These are phyloP conservation scores for Microsporum audouinii DNA, from an alignment of 2,329 filamentous ascomycete genomes.

Conservation along the genomic window DNA sequence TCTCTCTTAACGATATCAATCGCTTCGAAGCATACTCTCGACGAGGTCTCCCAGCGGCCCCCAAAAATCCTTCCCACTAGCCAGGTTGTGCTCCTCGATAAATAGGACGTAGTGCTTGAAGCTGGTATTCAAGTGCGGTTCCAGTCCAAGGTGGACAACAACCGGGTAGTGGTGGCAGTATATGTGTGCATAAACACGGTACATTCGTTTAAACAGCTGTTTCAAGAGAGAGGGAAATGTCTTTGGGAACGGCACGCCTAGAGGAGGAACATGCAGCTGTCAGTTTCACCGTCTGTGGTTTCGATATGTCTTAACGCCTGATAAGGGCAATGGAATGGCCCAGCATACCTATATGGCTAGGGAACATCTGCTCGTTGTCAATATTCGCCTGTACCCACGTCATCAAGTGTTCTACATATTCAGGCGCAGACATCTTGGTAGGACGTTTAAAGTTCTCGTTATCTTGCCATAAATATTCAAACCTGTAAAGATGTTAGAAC, in stretches of 20 bases:
- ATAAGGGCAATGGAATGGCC: no score
- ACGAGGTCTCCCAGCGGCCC: conserved; percentile 89
- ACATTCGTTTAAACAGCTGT: conserved; percentile 98
- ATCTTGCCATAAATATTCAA: conserved; percentile 99
- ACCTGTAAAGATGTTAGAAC: conserved; percentile 41
- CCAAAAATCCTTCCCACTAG: conserved; percentile 94
- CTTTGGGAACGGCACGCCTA: conserved; percentile 87
- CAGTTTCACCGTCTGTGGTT: background rate
- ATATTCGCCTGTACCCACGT: conserved; percentile 90
- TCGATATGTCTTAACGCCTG: background rate
- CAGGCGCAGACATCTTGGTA: conserved; percentile 94
- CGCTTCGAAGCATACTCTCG: conserved; percentile 93
- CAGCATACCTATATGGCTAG: conserved; percentile 66
- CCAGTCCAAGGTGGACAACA: conserved; percentile 83
- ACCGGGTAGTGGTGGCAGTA: conserved; percentile 99
- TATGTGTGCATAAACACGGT: conserved; percentile 96
- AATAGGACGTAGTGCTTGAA: conserved; percentile 99
- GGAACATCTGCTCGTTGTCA: conserved; percentile 89
- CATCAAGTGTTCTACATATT: conserved; percentile 98
- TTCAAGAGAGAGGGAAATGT: conserved; percentile 78
- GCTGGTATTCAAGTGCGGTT: conserved; percentile 95
- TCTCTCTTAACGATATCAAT: conserved; percentile 38
- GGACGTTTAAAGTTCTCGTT: conserved; percentile 85
- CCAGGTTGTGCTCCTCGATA: conserved; percentile 88
- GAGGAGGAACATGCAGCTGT: background rate